Base-by-base conservation (phyloP, 257 asterid genomes). In the Leonotis leonurus region DNA sequence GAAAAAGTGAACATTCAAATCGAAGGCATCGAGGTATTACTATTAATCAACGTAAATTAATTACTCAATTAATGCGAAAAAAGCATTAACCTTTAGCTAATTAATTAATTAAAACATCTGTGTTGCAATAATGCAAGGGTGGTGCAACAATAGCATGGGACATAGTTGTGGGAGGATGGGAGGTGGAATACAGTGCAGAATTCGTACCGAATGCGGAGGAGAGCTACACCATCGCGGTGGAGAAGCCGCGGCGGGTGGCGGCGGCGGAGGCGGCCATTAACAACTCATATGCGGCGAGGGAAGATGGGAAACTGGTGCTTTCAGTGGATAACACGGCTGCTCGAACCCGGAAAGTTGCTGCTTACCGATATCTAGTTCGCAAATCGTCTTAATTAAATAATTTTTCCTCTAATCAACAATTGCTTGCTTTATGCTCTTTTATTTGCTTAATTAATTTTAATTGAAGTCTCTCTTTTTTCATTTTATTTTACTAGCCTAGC, bases 131-230 rank as follows among this genome's bases (percentile, higher is more conserved):
- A 27, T 2, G 3, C 5, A 2, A 54, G 98, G 93, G 7, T 18
- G 97, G 97, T 37, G 80, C 95, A 6, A 77, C 93, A 0, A 82
- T 88, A 54, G 59, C 85, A 21, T 92, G 98, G 98, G 98, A 92
- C 73, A 73, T 89, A 55, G 95, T 86, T 29, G 95, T 89, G 13
- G 95, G 95, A 48, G 96, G 97, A 3, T 92, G 98, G 98, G 98
- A 92, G 36, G 20, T 89, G 62, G 95, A 86, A 8, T 92, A 92
- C 73, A 67, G 78, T 48, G 97, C 85, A 1, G 97, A 92, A 40
- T 92, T 83, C 40, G 77, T 83, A 27, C 95, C 97, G 1, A 75
- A 59, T 35, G 78, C 73, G 0, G 85, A 84, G 30, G 88, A 73
- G 16, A 74, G 95, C 77, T 92, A 92, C 77, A 84, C 81, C 50